Evolutionary conservation across 202 grass and related monocot species (phyloP).

Genomic region (Carex sylvatica): DNA sequence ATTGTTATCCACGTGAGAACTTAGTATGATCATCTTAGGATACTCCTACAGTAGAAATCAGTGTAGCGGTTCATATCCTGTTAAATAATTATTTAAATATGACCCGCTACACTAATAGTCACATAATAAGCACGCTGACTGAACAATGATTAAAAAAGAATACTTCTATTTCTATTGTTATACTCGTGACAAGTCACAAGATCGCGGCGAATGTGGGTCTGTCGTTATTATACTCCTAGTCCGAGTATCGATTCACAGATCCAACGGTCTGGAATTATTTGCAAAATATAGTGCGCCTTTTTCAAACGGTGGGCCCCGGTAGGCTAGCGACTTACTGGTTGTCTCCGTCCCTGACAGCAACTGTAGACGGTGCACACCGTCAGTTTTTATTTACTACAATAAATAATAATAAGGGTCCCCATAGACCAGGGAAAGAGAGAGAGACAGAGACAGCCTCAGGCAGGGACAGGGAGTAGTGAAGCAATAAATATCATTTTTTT

Average conservation of each 20-base stretch:
- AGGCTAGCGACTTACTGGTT: constrained; percentile 8
- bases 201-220: not conserved
- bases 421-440: not conserved
- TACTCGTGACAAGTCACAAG: not conserved
- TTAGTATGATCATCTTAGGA: not conserved
- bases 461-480: not conserved
- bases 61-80: not conserved
- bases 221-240: not conserved
- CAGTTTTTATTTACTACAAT: not conserved
- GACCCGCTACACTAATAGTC: not conserved
- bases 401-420: not conserved
- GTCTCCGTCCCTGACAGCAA: constrained; percentile 14
- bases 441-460: too few species aligned
- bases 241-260: not conserved
- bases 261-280: constrained; percentile 6
- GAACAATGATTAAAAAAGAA: not conserved
- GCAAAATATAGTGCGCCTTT: constrained; percentile 11
- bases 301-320: not conserved
- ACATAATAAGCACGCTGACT: not conserved
- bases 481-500: not conserved
- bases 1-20: not conserved
- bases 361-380: constrained; percentile 17
- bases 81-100: not conserved
- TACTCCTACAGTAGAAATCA: not conserved
- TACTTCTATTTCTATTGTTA: not conserved